Base-by-base conservation (phyloP, 805 yeast species). In the Kockiozyma suomiensis region DNA sequence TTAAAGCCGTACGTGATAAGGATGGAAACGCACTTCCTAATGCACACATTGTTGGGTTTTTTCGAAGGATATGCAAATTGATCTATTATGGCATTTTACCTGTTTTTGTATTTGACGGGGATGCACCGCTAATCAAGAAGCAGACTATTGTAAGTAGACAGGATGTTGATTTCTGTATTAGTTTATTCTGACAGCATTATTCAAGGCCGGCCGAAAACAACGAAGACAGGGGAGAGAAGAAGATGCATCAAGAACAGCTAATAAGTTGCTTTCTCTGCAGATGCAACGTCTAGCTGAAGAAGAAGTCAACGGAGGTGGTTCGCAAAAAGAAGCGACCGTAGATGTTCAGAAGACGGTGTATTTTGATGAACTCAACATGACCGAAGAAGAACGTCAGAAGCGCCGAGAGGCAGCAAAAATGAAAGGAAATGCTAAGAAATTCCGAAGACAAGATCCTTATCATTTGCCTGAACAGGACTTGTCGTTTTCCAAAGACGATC, bases 31-130 rank as follows among this genome's bases (percentile, higher is more conserved):
- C 89, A 0, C 72, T 92, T 61, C 79, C 81, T 32, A 88, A 85
- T 62, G 86, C 97, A 0, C 99, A 94, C 72, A 83, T 94, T 19
- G 88, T 91, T n/a, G 99, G 99, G 7, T 94, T 94, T 69, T 93
- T 93, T 73, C 76, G 98, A 64, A 80, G 99, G 56, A 91, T 94
- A 15, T 92, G 98, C 75, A 94, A 94, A 68, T 75, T 94, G 61
- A 73, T 94, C 25, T 94, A 84, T 72, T 88, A 86, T 75, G 98
- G 97, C 0, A 90, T 88, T 19, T 79, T 77, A 53, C 98, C 98
- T 0, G 87, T 92, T 4, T 92, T 92, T 78, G 94, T 92, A 0
- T 92, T 92, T 77, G 98, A 92, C 76, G 98, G 98, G 28, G 97
- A 94, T 1, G 97, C 96, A 0, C 97, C 97, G 0, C 78, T 80